Evolutionary conservation across 768 basidiomycete species (phyloP), one percentile per base, ranked within the genome.

Genomic region (Boletellus sp.): DNA sequence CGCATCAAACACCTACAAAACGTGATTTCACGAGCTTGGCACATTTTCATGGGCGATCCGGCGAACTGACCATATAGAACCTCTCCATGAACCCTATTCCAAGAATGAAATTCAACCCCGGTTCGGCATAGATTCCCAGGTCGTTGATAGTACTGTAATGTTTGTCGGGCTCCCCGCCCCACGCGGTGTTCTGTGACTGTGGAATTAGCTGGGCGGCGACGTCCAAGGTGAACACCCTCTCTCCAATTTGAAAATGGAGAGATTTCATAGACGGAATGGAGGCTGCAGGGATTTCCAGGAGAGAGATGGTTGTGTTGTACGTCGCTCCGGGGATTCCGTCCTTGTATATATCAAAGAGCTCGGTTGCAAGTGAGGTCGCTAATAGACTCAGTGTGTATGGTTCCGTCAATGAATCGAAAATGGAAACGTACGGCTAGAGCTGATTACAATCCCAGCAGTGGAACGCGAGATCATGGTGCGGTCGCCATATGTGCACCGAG

Each of bases 271-370:
- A 6, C 3, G 31, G 9, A 33, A 59, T 20, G 24, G 59, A 56
- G n/a, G 45, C 20, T 3, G 13, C 4, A n/a, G 54, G 59, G 1
- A 60, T 59, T 17, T 49, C 48, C 6, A 53, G 11, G n/a, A 59
- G 39, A 22, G 43, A n/a, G 6, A 35, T 33, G 34, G 3, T 22
- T 0, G 36, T 12, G 16, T 58, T 45, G 2, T 40, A 15, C 20
- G 23, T 31, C 8, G 58, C 47, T 5, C 48, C 51, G 8, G 58
- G 57, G 32, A 59, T 60, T 8, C 54, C 40, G n/a, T 17, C 22
- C 22, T 51, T 17, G 44, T 60, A 60, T 8, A 24, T 7, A 0
- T n/a, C 16, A 26, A 60, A 57, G 40, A 43, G 37, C 16, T 61
- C 38, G 16, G 53, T 35, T 15, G 59, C 59, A 33, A 64, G 32